These are phyloP conservation scores for Paradendryphiella salina DNA, from an alignment of 2,329 filamentous ascomycete genomes.

Conservation along the genomic window DNA sequence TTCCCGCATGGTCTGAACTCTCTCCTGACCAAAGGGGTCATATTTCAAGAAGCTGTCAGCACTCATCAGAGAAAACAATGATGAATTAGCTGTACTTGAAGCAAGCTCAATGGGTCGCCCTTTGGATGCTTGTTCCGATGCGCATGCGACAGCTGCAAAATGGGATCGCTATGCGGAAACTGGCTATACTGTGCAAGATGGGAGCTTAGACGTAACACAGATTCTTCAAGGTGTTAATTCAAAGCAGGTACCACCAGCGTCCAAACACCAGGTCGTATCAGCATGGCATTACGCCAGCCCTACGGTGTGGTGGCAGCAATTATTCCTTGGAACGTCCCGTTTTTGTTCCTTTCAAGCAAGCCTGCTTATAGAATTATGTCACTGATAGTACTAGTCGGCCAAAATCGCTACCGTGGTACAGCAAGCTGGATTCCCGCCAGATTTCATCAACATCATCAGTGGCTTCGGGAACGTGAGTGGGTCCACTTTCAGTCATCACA, in stretches of 20 bases:
- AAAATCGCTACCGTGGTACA: constrained; percentile 76
- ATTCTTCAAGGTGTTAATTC: background rate
- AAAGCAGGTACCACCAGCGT: constrained; percentile 69
- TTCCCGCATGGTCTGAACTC: constrained; percentile 70
- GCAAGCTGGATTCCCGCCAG: constrained; percentile 78
- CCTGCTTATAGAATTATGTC: constrained; percentile 47
- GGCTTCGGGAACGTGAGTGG: constrained; percentile 78
- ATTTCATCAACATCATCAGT: constrained; percentile 80
- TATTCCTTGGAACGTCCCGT: constrained; percentile 61
- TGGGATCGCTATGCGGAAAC: constrained; percentile 77
- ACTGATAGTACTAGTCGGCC: constrained; percentile 69
- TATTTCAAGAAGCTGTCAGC: constrained; percentile 65
- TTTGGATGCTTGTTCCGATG: constrained; percentile 75
- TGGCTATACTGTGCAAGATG: constrained; percentile 68
- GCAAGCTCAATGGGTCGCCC: constrained; percentile 86
- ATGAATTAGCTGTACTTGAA: constrained; percentile 78
- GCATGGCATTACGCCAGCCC: constrained; percentile 76
- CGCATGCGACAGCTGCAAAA: constrained; percentile 76
- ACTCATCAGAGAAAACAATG: constrained; percentile 78
- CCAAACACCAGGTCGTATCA: constrained; percentile 49
- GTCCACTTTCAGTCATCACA: constrained; percentile 75
- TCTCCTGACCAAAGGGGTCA: constrained; percentile 32
- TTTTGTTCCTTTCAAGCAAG: constrained; percentile 35
- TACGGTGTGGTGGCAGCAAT: constrained; percentile 79
- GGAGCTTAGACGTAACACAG: background rate